Conservation (phyloP, 352 stramenopile species). For the Pythium dissimile region DNA sequence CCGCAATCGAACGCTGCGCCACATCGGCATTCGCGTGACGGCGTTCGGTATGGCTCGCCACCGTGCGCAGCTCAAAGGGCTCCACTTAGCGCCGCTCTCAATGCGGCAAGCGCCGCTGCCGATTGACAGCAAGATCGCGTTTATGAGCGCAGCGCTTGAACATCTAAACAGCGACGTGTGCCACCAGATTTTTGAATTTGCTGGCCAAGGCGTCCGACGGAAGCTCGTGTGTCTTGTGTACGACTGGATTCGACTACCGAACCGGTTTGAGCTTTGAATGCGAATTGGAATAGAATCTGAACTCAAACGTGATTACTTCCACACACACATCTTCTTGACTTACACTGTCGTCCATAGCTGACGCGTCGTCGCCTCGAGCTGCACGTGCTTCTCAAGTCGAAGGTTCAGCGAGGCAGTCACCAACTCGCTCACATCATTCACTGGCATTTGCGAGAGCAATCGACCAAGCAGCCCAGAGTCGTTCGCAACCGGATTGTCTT, state of each 20-base stretch:
- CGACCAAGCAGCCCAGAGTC: conserved; percentile 40
- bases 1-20: conserved; percentile 13
- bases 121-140: conserved; percentile 12
- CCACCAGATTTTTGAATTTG: conserved; percentile 15
- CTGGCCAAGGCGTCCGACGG: conserved; percentile 3
- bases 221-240: conserved; percentile 19
- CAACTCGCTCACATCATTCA: conserved; percentile 11
- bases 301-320: no score
- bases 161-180: conserved; percentile 14
- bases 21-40: conserved; percentile 18
- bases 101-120: conserved; percentile 4
- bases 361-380: conserved; percentile 5
- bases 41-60: conserved; percentile 10
- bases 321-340: no score
- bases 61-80: conserved; percentile 6
- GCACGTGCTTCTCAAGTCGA: conserved; percentile 15
- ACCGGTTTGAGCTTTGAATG: conserved; percentile 17
- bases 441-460: conserved; percentile 6
- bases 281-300: neutral
- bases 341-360: conserved; percentile 27
- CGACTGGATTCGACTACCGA: conserved; percentile 19
- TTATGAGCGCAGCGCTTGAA: neutral
- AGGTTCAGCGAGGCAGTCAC: conserved; percentile 23
- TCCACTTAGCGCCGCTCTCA: conserved; percentile 11
- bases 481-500: conserved; percentile 44